Base-by-base conservation (phyloP, 2,329 filamentous ascomycete species). In the Aschersonia sp. region DNA sequence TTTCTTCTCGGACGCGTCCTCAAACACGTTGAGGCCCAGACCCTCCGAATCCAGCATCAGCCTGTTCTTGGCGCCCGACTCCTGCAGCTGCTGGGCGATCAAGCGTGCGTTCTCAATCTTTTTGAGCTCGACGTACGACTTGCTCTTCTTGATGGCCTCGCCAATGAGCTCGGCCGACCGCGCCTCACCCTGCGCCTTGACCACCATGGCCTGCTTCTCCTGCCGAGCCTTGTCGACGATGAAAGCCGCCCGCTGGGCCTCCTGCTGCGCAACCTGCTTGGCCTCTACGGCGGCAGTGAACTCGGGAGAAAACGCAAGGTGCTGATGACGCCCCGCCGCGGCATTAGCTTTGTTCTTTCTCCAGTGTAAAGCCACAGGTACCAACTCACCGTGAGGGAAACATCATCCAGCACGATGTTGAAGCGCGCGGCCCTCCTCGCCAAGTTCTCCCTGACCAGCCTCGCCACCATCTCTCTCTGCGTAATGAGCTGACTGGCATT, bases 91-190 rank as follows among this genome's bases (percentile, higher is more conserved):
- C 57, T 75, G 68, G n/a, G 92, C 92, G 67, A 98, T 94, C 49
- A 80, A 77, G 56, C 87, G 78, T 5, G 92, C 92, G 61, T 96
- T 98, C 73, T 98, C 92, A 59, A 98, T 94, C 76, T 94, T 92
- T 71, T 94, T 87, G 63, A 98, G 78, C 69, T 97, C 92, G 54
- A 98, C 80, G 66, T 98, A 98, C 55, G 88, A 85, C 71, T 89
- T 85, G 74, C 78, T 94, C 84, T 97, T 98, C 86, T 97, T 98
- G 81, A 98, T 94, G 52, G 92, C 92, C 47, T 98, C 92, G 68
- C 92, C 92, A 61, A 98, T 96, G 54, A 98, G 82, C 71, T 98
- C 89, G 44, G 92, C 92, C 40, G 92, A 97, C 55, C 92, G 86
- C 45, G 92, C 92, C 73, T 98, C 92, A 88, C 92, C 92, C 80